Evolutionary conservation across 2,329 filamentous ascomycete genomes (phyloP).

Genomic region (Penicillium occitanis): DNA sequence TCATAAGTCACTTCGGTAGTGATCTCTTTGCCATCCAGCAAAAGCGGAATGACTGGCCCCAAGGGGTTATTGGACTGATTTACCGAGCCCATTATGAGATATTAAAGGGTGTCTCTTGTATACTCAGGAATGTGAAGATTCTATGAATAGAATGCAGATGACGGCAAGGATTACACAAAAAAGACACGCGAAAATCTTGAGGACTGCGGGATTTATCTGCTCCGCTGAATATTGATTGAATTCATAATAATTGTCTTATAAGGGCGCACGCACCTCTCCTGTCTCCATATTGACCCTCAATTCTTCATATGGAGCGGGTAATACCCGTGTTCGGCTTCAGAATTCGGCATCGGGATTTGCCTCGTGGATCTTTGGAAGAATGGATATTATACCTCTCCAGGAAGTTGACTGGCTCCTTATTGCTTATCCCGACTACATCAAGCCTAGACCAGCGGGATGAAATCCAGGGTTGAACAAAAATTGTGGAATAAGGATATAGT

Average conservation of each 20-base stretch:
- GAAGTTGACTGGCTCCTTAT: not conserved
- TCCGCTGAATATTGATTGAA: not conserved
- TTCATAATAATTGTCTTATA: not conserved
- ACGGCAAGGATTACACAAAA: not conserved
- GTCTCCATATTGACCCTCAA: not conserved
- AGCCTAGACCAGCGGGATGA: not conserved
- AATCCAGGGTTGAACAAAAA: not conserved
- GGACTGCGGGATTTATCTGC: not conserved
- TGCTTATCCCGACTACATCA: not conserved
- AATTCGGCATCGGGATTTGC: not conserved
- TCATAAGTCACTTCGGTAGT: not conserved
- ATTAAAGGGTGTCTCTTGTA: not conserved
- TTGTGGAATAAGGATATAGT: not conserved
- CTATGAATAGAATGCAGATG: not conserved
- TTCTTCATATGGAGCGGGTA: not conserved
- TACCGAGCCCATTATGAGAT: not conserved
- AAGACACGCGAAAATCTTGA: not conserved
- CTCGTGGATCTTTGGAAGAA: not conserved
- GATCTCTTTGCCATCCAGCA: constrained; percentile 10
- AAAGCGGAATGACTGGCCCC: constrained; percentile 7
- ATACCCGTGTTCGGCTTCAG: not conserved
- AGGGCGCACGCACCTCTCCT: not conserved
- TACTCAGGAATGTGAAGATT: not conserved
- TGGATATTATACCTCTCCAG: not conserved
- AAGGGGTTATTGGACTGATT: not conserved